Conservation (phyloP, 441 rosid species). For the Croton laevigatus region DNA sequence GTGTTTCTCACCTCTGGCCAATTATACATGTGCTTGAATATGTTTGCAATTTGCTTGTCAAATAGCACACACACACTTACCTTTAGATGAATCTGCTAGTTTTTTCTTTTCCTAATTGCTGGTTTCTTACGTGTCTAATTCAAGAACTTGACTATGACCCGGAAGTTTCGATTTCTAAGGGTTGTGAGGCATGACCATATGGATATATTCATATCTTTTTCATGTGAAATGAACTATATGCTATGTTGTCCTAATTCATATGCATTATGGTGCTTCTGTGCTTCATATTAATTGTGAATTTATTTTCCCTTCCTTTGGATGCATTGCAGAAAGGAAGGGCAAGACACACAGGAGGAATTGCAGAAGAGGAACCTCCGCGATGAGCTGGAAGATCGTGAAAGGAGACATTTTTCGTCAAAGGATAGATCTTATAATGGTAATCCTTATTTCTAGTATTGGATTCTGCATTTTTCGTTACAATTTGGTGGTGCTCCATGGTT, state of each 20-base stretch:
- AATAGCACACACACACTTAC: background rate
- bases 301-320: slow-evolving; percentile 15
- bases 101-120: background rate
- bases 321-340: slow-evolving; percentile 83
- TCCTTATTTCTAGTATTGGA: background rate
- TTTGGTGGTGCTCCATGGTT: background rate
- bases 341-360: slow-evolving; percentile 82
- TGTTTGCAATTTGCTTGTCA: background rate
- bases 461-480: slow-evolving; percentile 2
- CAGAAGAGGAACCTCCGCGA: slow-evolving; percentile 81
- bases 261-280: background rate
- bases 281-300: background rate
- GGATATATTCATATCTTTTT: background rate
- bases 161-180: too few relatives aligned
- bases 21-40: background rate
- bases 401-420: slow-evolving; percentile 86
- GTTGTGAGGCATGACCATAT: background rate
- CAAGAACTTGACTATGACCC: background rate
- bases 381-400: slow-evolving; percentile 91
- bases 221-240: background rate
- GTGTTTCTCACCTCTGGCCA: slow-evolving; percentile 7
- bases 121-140: background rate
- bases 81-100: background rate
- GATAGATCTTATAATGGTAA: slow-evolving; percentile 71
- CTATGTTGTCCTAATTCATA: too few relatives aligned